Base-by-base conservation (phyloP, 1,139 yeast species). In the Yamadazyma epiphylla region DNA sequence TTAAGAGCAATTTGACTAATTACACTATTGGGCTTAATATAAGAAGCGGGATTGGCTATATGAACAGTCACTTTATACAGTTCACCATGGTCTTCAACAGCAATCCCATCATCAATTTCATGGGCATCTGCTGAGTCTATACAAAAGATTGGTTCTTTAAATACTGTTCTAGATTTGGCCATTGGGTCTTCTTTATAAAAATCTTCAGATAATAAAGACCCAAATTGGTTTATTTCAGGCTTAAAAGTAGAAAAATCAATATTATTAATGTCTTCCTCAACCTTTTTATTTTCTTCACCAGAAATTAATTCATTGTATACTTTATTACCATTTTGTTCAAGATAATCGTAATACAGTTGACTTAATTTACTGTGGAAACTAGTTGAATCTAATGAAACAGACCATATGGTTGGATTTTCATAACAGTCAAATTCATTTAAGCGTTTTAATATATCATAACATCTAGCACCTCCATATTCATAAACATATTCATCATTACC, bases 21-120 rank as follows among this genome's bases (percentile, higher is more conserved):
- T 1, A 61, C 56, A 2, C 80, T 70, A 5, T 57, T 48, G 2
- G 77, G 74, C 12, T 55, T 54, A 15, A 78, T 55, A 45, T 64
- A 77, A 0, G 94, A 79, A 0, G 87, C 69, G 0, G 97, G 97
- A 51, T 89, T 91, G 1, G 98, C 97, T 37, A 91, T 77, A 55
- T 85, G 96, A 5, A 87, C 68, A 20, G 81, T 73, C 5, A 89
- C 48, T 2, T 60, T 58, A 44, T 63, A 72, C 4, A 51, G 47
- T 1, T 55, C 54, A 2, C 47, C 51, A 0, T 58, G 37, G 17
- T 51, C 51, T 23, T 63, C 13, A 11, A 91, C 59, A 0, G 95
- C 77, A 16, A 91, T 69, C 27, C 97, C 98, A 55, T 91, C 98
- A 54, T 91, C 98, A 38, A 91, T 84, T 55, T 91, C 98, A 45